Percentiles rank a stretch among this genome's conserved stretches.
These are phyloP conservation scores for Vigna trinervia DNA, from an alignment of 306 rosid genomes.

Conservation along the genomic window DNA sequence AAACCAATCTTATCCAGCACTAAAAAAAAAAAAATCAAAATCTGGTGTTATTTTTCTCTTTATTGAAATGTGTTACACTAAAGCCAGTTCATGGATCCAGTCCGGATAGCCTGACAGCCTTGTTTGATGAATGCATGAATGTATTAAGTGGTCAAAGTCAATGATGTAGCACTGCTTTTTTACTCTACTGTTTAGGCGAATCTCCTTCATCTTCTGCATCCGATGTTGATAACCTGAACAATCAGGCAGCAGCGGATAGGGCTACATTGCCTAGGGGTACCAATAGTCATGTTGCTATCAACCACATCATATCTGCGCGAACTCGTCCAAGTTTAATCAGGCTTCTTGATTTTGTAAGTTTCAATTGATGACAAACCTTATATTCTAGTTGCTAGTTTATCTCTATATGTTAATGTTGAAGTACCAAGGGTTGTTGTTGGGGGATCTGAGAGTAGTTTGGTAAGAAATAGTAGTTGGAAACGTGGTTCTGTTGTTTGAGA, in stretches of 20 bases:
- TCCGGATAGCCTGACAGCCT: conserved; percentile 16
- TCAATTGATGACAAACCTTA: conserved; percentile 11
- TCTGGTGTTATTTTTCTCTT: conserved; percentile 2
- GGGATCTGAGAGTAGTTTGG: neutral
- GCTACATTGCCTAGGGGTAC: conserved; percentile 52
- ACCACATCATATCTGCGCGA: conserved; percentile 61
- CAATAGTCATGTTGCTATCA: conserved; percentile 54
- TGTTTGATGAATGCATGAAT: neutral
- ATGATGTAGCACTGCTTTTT: conserved; percentile 31
- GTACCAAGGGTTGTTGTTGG: neutral
- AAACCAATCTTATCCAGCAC: neutral
- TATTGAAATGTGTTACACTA: conserved; percentile 14
- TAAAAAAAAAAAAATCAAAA: neutral
- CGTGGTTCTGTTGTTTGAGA: neutral
- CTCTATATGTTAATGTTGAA: conserved; percentile 32
- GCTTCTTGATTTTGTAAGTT: conserved; percentile 80
- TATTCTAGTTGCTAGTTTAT: conserved; percentile 32
- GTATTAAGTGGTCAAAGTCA: conserved; percentile 23
- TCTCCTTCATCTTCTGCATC: conserved; percentile 86
- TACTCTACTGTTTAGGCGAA: conserved; percentile 58
- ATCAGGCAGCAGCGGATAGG: conserved; percentile 61
- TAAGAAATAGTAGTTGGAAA: conserved; percentile 14
- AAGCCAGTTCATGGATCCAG: neutral
- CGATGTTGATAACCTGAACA: conserved; percentile 74
- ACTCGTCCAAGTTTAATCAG: conserved; percentile 57